A percentile compares a stretch with the other conserved stretches of the same genome.
Evolutionary conservation across 768 basidiomycete genomes (phyloP).

Genomic region (Amanita subjunquillea): DNA sequence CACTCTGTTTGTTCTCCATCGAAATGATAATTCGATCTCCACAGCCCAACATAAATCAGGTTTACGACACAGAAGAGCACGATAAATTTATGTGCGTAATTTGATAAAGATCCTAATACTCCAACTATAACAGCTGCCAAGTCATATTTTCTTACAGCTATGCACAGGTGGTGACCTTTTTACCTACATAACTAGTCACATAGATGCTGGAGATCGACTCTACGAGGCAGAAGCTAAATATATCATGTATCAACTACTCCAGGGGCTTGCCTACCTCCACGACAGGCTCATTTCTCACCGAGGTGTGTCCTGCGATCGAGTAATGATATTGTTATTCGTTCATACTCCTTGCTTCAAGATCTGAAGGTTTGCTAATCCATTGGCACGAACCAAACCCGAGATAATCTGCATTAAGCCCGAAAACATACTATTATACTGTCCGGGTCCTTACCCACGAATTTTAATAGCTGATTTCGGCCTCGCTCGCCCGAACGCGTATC

Average conservation of each 20-base stretch:
- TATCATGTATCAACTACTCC: constrained; percentile 71
- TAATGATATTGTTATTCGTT: background rate
- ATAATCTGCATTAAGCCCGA: constrained; percentile 48
- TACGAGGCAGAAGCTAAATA: constrained; percentile 80
- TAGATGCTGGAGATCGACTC: constrained; percentile 37
- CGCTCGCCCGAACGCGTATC: constrained; percentile 66
- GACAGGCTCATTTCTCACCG: constrained; percentile 67
- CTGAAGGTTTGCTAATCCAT: constrained; percentile 39
- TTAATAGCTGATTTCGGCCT: constrained; percentile 84
- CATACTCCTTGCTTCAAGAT: constrained; percentile 27
- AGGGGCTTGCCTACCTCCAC: constrained; percentile 64
- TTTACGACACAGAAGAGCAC: constrained; percentile 59
- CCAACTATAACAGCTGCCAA: constrained; percentile 14
- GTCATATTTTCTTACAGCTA: constrained; percentile 77
- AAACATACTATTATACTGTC: constrained; percentile 67
- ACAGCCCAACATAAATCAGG: constrained; percentile 76
- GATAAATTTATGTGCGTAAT: constrained; percentile 44
- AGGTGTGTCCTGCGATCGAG: constrained; percentile 30
- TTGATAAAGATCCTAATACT: background rate
- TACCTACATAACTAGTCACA: constrained; percentile 64
- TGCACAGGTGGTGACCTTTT: constrained; percentile 87
- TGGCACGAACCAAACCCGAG: background rate
- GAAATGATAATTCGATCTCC: background rate
- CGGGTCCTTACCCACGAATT: constrained; percentile 80
- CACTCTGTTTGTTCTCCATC: background rate